phyloP scores from a whole-genome alignment of 2,329 filamentous ascomycete species.

The Cladophialophora chaetospira region DNA sequence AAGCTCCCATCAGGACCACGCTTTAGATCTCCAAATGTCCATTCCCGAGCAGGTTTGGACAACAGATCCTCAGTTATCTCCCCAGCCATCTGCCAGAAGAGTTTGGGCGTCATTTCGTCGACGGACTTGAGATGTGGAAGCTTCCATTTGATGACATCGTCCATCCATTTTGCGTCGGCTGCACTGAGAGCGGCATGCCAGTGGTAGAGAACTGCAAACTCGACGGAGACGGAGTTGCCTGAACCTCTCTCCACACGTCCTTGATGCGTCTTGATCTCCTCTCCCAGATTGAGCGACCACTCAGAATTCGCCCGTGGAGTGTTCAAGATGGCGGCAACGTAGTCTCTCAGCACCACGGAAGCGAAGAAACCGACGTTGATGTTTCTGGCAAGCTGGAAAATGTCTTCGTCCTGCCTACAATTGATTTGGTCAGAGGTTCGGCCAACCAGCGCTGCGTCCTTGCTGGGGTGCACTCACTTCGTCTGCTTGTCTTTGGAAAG shows the following conservation, averaged over 20 bases:
- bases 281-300: constrained; percentile 50
- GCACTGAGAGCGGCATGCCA: constrained; percentile 51
- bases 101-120: constrained; percentile 46
- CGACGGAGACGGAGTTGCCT: constrained; percentile 50
- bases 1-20: constrained; percentile 47
- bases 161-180: constrained; percentile 51
- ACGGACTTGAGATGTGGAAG: constrained; percentile 45
- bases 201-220: constrained; percentile 52
- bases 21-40: constrained; percentile 48
- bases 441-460: background rate
- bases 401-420: constrained; percentile 51
- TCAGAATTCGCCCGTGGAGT: constrained; percentile 48
- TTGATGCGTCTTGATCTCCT: constrained; percentile 47
- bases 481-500: background rate
- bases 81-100: constrained; percentile 48
- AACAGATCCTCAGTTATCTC: constrained; percentile 41
- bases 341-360: constrained; percentile 49
- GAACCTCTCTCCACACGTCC: constrained; percentile 46
- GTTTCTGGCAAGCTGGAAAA: constrained; percentile 51
- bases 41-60: constrained; percentile 39
- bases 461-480: background rate
- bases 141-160: constrained; percentile 39
- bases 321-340: constrained; percentile 51
- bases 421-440: constrained; percentile 40
- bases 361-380: constrained; percentile 54